phyloP scores from a whole-genome alignment of 2,329 filamentous ascomycete genomes.

The Pyrenochaeta sp. region DNA sequence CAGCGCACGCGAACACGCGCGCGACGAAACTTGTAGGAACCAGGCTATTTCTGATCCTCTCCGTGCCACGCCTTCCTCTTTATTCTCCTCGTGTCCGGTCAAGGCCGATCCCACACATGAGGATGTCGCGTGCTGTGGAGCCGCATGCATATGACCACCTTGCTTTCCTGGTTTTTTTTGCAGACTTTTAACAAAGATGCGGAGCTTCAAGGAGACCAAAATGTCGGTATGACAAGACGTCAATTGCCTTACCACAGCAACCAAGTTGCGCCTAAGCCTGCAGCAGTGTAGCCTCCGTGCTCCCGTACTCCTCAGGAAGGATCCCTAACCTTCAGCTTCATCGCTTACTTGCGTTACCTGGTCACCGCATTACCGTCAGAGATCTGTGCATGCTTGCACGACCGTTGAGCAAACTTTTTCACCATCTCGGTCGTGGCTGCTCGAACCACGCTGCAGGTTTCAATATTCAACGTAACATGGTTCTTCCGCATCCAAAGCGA shows the following conservation, averaged over 20 bases:
- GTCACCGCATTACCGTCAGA: conserved; percentile 38
- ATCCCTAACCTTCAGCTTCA: conserved; percentile 22
- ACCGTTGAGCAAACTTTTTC: conserved; percentile 43
- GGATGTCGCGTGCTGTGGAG: conserved; percentile 33
- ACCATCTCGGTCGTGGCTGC: conserved; percentile 31
- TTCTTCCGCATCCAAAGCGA: conserved; percentile 16
- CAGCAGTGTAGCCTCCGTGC: conserved; percentile 20
- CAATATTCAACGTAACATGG: conserved; percentile 32
- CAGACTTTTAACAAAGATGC: conserved; percentile 32
- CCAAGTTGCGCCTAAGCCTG: conserved; percentile 17
- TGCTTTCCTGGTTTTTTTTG: conserved; percentile 37
- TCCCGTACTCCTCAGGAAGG: conserved; percentile 27
- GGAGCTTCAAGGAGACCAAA: conserved; percentile 15
- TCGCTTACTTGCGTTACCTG: conserved; percentile 37
- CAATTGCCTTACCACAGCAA: conserved; percentile 27
- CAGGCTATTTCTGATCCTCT: conserved; percentile 37
- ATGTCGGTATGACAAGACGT: conserved; percentile 31
- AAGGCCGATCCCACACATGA: conserved; percentile 28
- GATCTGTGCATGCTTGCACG: conserved; percentile 34
- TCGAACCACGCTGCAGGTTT: conserved; percentile 35
- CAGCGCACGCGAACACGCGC: conserved; percentile 41
- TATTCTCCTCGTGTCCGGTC: conserved; percentile 23
- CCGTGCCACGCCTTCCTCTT: conserved; percentile 28
- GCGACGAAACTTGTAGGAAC: conserved; percentile 28
- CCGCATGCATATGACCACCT: conserved; percentile 15